Base-by-base conservation (phyloP, 2,329 filamentous ascomycete genomes). In the Nothophaeocryptopus gaeumannii region DNA sequence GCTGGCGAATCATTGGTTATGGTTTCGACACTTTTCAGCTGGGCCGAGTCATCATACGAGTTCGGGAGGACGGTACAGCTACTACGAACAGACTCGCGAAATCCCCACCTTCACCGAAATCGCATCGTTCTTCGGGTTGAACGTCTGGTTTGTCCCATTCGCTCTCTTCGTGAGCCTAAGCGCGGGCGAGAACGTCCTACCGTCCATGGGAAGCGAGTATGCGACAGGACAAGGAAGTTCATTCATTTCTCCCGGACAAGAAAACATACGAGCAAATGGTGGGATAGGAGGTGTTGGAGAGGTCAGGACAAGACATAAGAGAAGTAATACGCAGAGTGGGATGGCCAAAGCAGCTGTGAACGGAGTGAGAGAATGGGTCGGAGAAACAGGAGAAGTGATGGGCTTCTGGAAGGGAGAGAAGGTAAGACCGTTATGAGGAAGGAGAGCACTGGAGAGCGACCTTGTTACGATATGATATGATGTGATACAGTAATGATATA, bases 121-220 rank as follows among this genome's bases (percentile, higher is more conserved):
- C 38, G 90, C 93, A 0, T 92, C 89, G 0, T 99, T 93, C 72
- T 99, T 99, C 66, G 93, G 93, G 0, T 76, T 99, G 2, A 96
- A 91, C 63, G 91, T 99, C 0, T 99, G 93, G 93, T 78, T 99
- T 1, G 88, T 97, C 0, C 93, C 93, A 0, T 99, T 99, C 67
- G 84, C 91, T 12, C 78, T 99, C 11, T 99, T 99, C 66, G 92
- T 99, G 43, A 95, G 88, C 63, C 72, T 99, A 36, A 95, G 89
- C 13, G 93, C 93, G 0, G 89, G 90, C 47, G 93, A 99, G 66
- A 97, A 97, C 66, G 89, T 97, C 3, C 74, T 99, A 44, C 93
- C 93, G 0, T 95, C 85, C 7, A 96, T 96, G 80, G 89, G 89
- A 10, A 89, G 82, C 40, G 86, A 90, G 56, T 84, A 83, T 65